Percentiles rank a stretch among this genome's conserved stretches.
Evolutionary conservation across 805 yeast genomes (phyloP).

Genomic region (Candida germanica): DNA sequence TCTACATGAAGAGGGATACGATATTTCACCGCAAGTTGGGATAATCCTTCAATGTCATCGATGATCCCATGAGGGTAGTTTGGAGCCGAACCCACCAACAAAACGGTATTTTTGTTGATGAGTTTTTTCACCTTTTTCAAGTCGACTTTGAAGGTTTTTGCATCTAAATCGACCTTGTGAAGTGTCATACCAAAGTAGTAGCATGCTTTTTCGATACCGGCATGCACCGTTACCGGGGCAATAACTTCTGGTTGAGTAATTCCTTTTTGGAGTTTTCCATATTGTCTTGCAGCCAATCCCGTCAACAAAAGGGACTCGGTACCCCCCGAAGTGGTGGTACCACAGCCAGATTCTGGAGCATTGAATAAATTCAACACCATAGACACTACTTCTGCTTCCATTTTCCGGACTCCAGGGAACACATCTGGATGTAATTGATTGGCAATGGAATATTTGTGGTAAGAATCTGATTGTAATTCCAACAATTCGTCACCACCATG

Average conservation of each 20-base stretch:
- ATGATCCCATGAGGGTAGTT: conserved; percentile 96
- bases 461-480: conserved; percentile 73
- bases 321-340: conserved; percentile 91
- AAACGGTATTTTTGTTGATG: conserved; percentile 75
- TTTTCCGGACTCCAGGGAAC: conserved; percentile 92
- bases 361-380: conserved; percentile 82
- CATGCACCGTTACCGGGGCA: conserved; percentile 89
- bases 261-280: conserved; percentile 56
- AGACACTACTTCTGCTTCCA: conserved; percentile 92
- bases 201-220: conserved; percentile 92
- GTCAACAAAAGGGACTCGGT: conserved; percentile 88
- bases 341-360: conserved; percentile 62
- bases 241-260: conserved; percentile 75
- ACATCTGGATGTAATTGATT: conserved; percentile 97
- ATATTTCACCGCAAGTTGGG: conserved; percentile 60
- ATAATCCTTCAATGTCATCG: conserved; percentile 77
- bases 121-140: conserved; percentile 56
- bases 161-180: conserved; percentile 75
- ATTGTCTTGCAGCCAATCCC: conserved; percentile 83
- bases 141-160: conserved; percentile 65
- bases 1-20: conserved; percentile 92
- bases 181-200: conserved; percentile 84
- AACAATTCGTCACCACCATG: conserved; percentile 88
- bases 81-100: conserved; percentile 92
- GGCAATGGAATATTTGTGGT: conserved; percentile 74